Percentiles rank a stretch among this genome's conserved stretches.
phyloP scores from a whole-genome alignment of 345 rosid genomes.

The Limnanthes douglasii region DNA sequence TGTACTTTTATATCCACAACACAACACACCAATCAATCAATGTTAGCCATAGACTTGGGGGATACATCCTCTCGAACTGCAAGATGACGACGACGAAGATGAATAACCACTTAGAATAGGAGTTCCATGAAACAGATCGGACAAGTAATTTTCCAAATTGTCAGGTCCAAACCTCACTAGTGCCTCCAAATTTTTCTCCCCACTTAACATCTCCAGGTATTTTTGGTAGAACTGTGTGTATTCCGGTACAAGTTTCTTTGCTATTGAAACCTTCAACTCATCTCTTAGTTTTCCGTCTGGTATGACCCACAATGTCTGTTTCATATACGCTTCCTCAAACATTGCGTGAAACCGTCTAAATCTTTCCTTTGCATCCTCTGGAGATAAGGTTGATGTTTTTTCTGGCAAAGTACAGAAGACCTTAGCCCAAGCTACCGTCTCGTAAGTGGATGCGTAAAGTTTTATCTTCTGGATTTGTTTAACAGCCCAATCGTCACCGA shows the following conservation, averaged over 20 bases:
- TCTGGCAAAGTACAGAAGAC: conserved; percentile 35
- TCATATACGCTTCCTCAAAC: conserved; percentile 50
- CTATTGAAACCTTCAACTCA: conserved; percentile 44
- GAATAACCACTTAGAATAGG: conserved; percentile 12
- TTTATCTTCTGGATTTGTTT: conserved; percentile 34
- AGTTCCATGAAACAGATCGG: conserved; percentile 45
- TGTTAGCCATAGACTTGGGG: not conserved
- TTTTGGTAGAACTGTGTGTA: conserved; percentile 37
- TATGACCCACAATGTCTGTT: conserved; percentile 38
- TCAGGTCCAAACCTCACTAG: conserved; percentile 31
- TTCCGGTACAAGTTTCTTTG: conserved; percentile 30
- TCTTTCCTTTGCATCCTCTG: conserved; percentile 21
- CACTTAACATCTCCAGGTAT: conserved; percentile 8
- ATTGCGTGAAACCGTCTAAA: conserved; percentile 39
- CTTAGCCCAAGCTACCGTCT: conserved; percentile 45
- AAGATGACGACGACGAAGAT: conserved; percentile 12
- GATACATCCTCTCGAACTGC: conserved; percentile 16
- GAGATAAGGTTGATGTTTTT: conserved; percentile 11
- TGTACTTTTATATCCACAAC: too few relatives aligned
- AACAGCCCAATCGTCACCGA: conserved; percentile 57
- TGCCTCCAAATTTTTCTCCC: conserved; percentile 20
- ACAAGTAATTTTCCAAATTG: conserved; percentile 42
- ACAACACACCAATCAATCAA: too few relatives aligned
- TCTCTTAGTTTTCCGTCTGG: conserved; percentile 37
- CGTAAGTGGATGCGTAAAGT: conserved; percentile 39